Conservation (phyloP, 257 asterid genomes). For the Nicotiana obtusifolia region DNA sequence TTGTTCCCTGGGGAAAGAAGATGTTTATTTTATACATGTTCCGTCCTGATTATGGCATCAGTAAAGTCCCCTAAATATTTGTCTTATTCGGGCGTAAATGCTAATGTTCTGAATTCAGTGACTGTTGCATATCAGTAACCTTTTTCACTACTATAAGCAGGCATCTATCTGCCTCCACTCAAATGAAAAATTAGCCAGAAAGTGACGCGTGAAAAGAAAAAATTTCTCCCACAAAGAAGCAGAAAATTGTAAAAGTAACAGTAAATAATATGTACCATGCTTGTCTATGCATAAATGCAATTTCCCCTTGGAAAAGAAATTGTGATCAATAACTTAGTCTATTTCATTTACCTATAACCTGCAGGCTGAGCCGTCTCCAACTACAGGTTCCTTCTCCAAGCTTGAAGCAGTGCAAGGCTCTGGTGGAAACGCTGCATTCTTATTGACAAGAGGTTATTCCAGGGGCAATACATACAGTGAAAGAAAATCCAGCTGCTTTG, state of each 20-base stretch:
- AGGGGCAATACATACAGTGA: constrained; percentile 29
- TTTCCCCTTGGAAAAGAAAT: not conserved
- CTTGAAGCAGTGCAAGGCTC: constrained; percentile 63
- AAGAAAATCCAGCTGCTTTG: constrained; percentile 46
- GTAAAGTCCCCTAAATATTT: not conserved
- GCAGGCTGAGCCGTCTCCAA: constrained; percentile 99
- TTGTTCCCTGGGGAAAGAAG: constrained; percentile 17
- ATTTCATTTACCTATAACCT: constrained; percentile 5
- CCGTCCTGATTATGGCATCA: constrained; percentile 14
- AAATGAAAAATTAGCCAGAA: not conserved
- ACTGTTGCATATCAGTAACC: not conserved
- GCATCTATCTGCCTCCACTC: constrained; percentile 1
- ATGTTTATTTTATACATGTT: constrained; percentile 15
- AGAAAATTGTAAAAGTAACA: not conserved
- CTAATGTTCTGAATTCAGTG: not conserved
- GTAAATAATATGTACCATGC: not conserved
- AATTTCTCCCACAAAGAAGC: not conserved
- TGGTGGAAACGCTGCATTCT: constrained; percentile 39
- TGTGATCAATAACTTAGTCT: not conserved
- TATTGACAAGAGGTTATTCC: constrained; percentile 18
- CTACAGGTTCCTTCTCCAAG: constrained; percentile 86
- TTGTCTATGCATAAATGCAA: not conserved
- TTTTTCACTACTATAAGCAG: not conserved
- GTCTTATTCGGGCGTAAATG: not conserved
- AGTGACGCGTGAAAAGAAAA: not conserved